phyloP scores from a whole-genome alignment of 805 yeast genomes.

The Lipomyces yamadae region DNA sequence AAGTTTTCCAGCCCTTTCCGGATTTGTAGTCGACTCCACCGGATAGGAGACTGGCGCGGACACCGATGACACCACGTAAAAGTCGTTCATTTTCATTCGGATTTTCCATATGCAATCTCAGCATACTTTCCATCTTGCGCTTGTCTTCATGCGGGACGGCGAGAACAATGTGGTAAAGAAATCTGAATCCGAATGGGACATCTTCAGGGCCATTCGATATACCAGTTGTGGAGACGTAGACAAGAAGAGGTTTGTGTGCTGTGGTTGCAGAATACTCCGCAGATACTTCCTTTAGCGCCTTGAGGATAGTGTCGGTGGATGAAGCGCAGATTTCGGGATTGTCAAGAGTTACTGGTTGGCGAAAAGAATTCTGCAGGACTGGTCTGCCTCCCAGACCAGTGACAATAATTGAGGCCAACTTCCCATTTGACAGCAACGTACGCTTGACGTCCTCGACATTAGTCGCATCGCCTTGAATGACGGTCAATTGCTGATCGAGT shows the following conservation, averaged over 20 bases:
- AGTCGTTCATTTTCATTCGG: not conserved
- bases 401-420: not conserved
- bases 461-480: slow-evolving; percentile 2
- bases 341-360: not conserved
- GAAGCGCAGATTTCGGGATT: slow-evolving; percentile 2
- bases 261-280: not conserved
- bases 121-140: not conserved
- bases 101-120: slow-evolving; percentile 4
- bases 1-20: slow-evolving; percentile 4
- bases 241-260: not conserved
- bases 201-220: not conserved
- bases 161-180: slow-evolving; percentile 3
- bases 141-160: slow-evolving; percentile 7
- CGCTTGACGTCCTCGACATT: slow-evolving; percentile 6
- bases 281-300: not conserved
- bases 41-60: slow-evolving; percentile 2
- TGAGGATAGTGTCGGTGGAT: not conserved
- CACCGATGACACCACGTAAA: slow-evolving; percentile 6
- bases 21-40: slow-evolving; percentile 2
- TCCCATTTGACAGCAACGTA: slow-evolving; percentile 3
- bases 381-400: slow-evolving; percentile 5
- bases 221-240: slow-evolving; percentile 3
- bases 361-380: slow-evolving; percentile 4
- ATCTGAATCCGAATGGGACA: slow-evolving; percentile 2
- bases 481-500: slow-evolving; percentile 4